Base-by-base conservation (phyloP, 2,329 filamentous ascomycete genomes). In the Thermomyces lanuginosus region DNA sequence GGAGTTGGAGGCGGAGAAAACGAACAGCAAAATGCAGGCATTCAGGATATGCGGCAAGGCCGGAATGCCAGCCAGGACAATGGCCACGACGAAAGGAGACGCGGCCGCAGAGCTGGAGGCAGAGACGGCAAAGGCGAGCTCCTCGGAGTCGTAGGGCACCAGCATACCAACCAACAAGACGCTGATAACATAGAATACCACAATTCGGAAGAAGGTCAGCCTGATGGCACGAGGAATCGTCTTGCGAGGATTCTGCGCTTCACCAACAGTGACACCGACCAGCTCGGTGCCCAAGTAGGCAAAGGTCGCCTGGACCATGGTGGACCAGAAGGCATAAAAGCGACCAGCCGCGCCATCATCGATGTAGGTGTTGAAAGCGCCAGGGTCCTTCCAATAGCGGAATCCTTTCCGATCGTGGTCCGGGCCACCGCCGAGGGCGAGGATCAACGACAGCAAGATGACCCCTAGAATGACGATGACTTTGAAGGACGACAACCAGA, bases 131-230 rank as follows among this genome's bases (percentile, higher is more conserved):
- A 72, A 72, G n/a, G 56, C 50, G 5, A 81, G 66, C 1, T 66
- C 46, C 0, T 34, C 0, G 21, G 64, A 66, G 59, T 81, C 55
- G 58, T 76, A 81, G 2, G 76, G 74, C 5, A 83, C 72, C 28
- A 74, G 62, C 68, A 80, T 76, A 43, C 76, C 76, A 31, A 84
- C 57, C 28, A 82, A 61, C 32, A 84, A 64, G 17, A 81, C 72
- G 12, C 66, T 71, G 30, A 79, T 49, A 45, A 70, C 62, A 60
- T 83, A 84, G 61, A 84, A 83, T 57, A 81, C 58, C 36, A 78
- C 51, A 47, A 83, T 82, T 31, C 77, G 76, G 57, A 69, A 82
- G 52, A 83, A 81, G 34, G 76, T 81, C 21, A 79, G 62, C 46
- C 69, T 73, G 57, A 81, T 80, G 31, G 76, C 76, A 30, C 70